Conservation (phyloP, 108 stramenopile species). For the Nitzschia palea region DNA sequence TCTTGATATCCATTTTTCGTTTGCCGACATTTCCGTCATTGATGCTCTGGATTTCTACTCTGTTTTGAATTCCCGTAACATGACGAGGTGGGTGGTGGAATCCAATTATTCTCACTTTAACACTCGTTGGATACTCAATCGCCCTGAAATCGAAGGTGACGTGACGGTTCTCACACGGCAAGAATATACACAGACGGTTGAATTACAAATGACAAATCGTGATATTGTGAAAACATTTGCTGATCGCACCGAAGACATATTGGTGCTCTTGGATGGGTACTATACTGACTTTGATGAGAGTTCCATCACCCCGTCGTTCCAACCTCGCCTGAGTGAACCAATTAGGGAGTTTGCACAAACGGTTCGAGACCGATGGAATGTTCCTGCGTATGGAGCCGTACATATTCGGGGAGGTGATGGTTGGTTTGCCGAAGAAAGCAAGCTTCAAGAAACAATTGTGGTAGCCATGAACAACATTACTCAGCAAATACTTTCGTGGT, state of each 20-base stretch:
- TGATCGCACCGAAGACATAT: background rate
- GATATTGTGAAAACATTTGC: background rate
- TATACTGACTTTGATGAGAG: background rate
- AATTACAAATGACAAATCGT: background rate
- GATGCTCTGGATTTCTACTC: background rate
- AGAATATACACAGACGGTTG: background rate
- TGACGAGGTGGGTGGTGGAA: constrained; percentile 1
- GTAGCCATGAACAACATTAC: background rate
- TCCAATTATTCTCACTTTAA: constrained; percentile 3
- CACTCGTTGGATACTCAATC: background rate
- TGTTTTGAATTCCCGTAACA: too few species aligned
- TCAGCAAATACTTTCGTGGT: background rate
- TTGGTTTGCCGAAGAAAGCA: background rate
- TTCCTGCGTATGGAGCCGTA: background rate
- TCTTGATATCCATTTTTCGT: background rate
- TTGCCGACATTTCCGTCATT: background rate
- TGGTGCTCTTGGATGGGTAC: constrained; percentile 1
- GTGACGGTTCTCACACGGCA: background rate
- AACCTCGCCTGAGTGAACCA: background rate
- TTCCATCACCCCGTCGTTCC: background rate
- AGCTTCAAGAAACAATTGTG: background rate
- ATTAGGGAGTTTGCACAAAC: background rate
- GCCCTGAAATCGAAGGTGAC: background rate
- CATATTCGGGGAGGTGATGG: constrained; percentile 11
- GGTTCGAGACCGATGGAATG: constrained; percentile 5